Evolutionary conservation across 495 filamentous ascomycete genomes (phyloP).

Genomic region (Penicillium verhagenii): DNA sequence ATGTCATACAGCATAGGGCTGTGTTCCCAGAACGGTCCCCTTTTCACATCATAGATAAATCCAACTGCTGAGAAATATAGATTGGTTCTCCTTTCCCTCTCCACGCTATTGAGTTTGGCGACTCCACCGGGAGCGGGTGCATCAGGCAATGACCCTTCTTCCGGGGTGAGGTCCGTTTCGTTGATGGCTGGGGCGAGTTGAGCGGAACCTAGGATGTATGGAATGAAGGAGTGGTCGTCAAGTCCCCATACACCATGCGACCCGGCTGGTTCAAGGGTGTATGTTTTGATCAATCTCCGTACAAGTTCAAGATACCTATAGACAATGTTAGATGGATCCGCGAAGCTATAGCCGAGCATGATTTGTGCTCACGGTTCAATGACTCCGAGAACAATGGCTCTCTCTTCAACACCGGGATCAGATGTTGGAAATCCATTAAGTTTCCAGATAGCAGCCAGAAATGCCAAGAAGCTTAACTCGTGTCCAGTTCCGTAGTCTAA

Average conservation of each 20-base stretch:
- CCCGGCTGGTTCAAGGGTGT: conserved; percentile 93
- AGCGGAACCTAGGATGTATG: conserved; percentile 89
- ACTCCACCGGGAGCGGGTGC: conserved; percentile 72
- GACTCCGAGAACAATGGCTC: conserved; percentile 75
- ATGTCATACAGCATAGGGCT: conserved; percentile 95
- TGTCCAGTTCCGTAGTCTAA: conserved; percentile 97
- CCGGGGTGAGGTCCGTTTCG: conserved; percentile 58
- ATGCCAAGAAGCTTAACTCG: conserved; percentile 91
- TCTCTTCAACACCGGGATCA: conserved; percentile 58
- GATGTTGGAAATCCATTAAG: conserved; percentile 66
- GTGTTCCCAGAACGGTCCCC: conserved; percentile 97
- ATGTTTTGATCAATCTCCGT: conserved; percentile 78
- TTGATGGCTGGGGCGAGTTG: conserved; percentile 78
- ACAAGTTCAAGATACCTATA: conserved; percentile 79
- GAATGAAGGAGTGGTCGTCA: conserved; percentile 97
- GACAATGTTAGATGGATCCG: conserved; percentile 4
- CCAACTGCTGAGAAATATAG: conserved; percentile 98
- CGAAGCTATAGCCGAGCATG: not conserved
- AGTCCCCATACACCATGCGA: conserved; percentile 97
- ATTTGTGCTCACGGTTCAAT: conserved; percentile 72
- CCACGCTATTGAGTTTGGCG: conserved; percentile 62
- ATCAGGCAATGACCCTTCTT: conserved; percentile 70
- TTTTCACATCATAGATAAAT: conserved; percentile 98
- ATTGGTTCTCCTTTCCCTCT: conserved; percentile 67
- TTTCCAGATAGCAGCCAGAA: conserved; percentile 88